These are phyloP conservation scores for Phaeophleospora eucalypticola DNA, from an alignment of 2,329 filamentous ascomycete species.

Conservation along the genomic window DNA sequence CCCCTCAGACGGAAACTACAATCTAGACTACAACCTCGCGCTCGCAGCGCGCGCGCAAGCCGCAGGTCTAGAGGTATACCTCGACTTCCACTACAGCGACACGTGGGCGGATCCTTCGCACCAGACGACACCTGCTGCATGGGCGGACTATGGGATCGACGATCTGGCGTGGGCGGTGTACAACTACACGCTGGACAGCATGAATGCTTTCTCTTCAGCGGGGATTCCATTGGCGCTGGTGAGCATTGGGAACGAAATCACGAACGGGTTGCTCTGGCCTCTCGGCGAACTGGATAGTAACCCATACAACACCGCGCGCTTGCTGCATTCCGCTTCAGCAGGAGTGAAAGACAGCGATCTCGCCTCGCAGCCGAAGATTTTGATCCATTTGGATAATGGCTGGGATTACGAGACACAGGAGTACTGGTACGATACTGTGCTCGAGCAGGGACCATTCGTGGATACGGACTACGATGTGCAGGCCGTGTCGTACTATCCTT, in stretches of 20 bases:
- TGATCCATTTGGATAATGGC: conserved; percentile 34
- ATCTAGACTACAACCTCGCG: conserved; percentile 33
- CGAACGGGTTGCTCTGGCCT: conserved; percentile 35
- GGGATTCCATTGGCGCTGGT: conserved; percentile 39
- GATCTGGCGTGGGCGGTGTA: conserved; percentile 30
- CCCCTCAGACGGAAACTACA: conserved; percentile 26
- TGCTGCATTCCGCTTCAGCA: conserved; percentile 30
- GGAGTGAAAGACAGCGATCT: conserved; percentile 28
- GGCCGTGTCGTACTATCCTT: conserved; percentile 31
- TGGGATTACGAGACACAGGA: conserved; percentile 29
- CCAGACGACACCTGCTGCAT: conserved; percentile 30
- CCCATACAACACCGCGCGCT: conserved; percentile 32
- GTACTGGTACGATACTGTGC: conserved; percentile 29
- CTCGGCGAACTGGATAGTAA: conserved; percentile 28
- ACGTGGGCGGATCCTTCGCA: conserved; percentile 36
- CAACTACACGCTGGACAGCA: conserved; percentile 31
- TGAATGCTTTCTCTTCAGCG: conserved; percentile 39
- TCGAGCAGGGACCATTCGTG: conserved; percentile 24
- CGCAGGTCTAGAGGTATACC: conserved; percentile 31
- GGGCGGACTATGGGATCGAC: conserved; percentile 31
- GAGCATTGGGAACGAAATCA: conserved; percentile 38
- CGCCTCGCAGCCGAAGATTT: conserved; percentile 25
- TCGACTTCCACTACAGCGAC: conserved; percentile 34
- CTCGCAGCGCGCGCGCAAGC: conserved; percentile 32
- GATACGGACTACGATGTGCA: conserved; percentile 27